phyloP scores from a whole-genome alignment of 2,329 filamentous ascomycete genomes.

The Pseudogymnoascus sp. region DNA sequence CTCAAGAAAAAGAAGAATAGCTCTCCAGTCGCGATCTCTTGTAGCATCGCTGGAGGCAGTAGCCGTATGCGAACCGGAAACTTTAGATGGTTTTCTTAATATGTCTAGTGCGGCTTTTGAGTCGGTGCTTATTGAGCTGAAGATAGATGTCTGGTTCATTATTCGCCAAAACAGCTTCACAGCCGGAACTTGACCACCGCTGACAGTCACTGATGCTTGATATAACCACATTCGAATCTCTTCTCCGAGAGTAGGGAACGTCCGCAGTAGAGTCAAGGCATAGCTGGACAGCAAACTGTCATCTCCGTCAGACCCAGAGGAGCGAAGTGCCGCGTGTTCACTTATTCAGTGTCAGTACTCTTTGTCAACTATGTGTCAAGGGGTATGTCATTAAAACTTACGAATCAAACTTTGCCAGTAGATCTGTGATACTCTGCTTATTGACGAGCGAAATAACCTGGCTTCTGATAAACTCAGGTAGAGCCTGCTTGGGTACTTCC shows the following conservation, averaged over 20 bases:
- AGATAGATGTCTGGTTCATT: slow-evolving; percentile 49
- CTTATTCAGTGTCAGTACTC: slow-evolving; percentile 19
- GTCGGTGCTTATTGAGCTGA: slow-evolving; percentile 47
- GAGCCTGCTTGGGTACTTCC: slow-evolving; percentile 17
- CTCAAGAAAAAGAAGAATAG: slow-evolving; percentile 84
- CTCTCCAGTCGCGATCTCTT: slow-evolving; percentile 63
- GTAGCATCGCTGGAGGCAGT: slow-evolving; percentile 13
- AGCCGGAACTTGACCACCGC: slow-evolving; percentile 45
- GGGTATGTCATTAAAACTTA: background rate
- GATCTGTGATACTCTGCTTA: slow-evolving; percentile 60
- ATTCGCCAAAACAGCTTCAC: slow-evolving; percentile 82
- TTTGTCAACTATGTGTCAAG: background rate
- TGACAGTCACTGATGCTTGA: slow-evolving; percentile 45
- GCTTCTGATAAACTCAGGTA: slow-evolving; percentile 52
- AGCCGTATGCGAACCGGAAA: background rate
- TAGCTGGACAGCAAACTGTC: slow-evolving; percentile 76
- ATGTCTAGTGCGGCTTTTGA: slow-evolving; percentile 50
- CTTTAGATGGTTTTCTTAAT: slow-evolving; percentile 21
- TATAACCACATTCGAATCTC: slow-evolving; percentile 95
- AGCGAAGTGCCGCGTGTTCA: slow-evolving; percentile 19
- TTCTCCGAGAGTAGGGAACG: slow-evolving; percentile 73
- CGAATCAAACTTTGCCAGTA: slow-evolving; percentile 27
- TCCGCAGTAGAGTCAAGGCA: slow-evolving; percentile 73
- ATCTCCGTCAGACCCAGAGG: slow-evolving; percentile 34
- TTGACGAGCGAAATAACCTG: slow-evolving; percentile 67